phyloP scores from a whole-genome alignment of 257 asterid genomes.

The Vinca minor region DNA sequence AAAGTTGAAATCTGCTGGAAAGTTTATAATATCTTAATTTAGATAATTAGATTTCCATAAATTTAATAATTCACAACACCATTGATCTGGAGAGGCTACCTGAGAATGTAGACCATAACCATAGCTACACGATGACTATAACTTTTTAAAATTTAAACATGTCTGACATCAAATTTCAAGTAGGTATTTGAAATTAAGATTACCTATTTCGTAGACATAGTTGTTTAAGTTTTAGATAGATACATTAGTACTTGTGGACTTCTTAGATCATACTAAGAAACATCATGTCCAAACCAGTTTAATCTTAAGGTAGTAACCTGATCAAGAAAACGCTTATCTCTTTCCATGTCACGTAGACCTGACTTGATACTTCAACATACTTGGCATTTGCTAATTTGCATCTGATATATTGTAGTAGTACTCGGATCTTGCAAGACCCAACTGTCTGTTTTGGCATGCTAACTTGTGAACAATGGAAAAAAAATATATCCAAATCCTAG shows the following conservation, averaged over 20 bases:
- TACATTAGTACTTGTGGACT: background rate
- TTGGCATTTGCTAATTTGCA: background rate
- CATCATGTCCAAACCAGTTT: background rate
- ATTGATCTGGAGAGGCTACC: background rate
- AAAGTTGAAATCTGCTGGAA: no score
- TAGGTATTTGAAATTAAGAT: background rate
- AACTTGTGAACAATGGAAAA: background rate
- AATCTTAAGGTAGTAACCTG: background rate
- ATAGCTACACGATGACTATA: background rate
- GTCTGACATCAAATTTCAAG: background rate
- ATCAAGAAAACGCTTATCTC: background rate
- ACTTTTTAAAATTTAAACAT: background rate
- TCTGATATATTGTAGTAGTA: no score
- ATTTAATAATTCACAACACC: background rate
- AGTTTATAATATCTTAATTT: background rate
- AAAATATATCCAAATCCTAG: no score
- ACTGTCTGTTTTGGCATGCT: background rate
- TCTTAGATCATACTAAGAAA: background rate
- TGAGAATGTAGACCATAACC: background rate
- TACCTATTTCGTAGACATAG: background rate
- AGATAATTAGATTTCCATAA: background rate
- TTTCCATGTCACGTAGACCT: background rate
- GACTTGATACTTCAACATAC: background rate
- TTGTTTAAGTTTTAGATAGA: background rate
- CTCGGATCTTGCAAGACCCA: background rate